These are phyloP conservation scores for Suillus subluteus DNA, from an alignment of 768 basidiomycete species.

Conservation along the genomic window DNA sequence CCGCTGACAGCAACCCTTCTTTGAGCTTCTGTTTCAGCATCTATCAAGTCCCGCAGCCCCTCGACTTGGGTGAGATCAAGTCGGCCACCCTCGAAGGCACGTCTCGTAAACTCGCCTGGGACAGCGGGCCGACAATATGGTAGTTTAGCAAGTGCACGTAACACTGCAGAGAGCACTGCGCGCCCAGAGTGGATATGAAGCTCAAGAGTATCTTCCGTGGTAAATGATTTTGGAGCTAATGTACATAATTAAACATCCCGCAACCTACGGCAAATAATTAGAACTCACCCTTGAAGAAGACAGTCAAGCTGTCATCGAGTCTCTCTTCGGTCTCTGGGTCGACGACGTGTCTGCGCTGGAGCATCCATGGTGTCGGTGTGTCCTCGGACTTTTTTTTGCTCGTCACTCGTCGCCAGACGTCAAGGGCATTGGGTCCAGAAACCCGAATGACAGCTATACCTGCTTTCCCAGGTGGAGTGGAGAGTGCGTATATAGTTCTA, in stretches of 20 bases:
- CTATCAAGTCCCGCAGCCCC: slow-evolving; percentile 83
- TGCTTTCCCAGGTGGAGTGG: slow-evolving; percentile 84
- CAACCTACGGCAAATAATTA: neutral
- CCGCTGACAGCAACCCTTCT: slow-evolving; percentile 70
- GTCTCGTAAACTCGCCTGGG: slow-evolving; percentile 87
- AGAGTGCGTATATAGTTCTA: slow-evolving; percentile 85
- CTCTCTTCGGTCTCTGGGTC: slow-evolving; percentile 62
- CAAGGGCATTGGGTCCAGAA: slow-evolving; percentile 73
- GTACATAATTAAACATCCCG: slow-evolving; percentile 6
- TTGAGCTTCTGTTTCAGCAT: slow-evolving; percentile 87
- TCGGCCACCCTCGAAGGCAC: slow-evolving; percentile 79
- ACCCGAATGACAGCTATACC: slow-evolving; percentile 84
- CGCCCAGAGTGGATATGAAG: slow-evolving; percentile 87
- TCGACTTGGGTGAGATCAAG: slow-evolving; percentile 90
- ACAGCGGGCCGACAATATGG: slow-evolving; percentile 77
- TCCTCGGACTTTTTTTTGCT: slow-evolving; percentile 25
- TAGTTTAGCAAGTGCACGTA: slow-evolving; percentile 62
- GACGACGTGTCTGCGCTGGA: slow-evolving; percentile 71
- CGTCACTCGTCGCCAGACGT: slow-evolving; percentile 67
- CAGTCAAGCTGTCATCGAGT: slow-evolving; percentile 79
- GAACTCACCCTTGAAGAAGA: slow-evolving; percentile 76
- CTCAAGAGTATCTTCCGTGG: slow-evolving; percentile 81
- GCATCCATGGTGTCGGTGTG: slow-evolving; percentile 61
- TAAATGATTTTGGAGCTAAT: slow-evolving; percentile 79
- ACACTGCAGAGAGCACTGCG: slow-evolving; percentile 74